Evolutionary conservation across 176 grass and related monocot genomes (phyloP), one percentile per base, ranked within the genome.

Genomic region (Hordeum marinum): DNA sequence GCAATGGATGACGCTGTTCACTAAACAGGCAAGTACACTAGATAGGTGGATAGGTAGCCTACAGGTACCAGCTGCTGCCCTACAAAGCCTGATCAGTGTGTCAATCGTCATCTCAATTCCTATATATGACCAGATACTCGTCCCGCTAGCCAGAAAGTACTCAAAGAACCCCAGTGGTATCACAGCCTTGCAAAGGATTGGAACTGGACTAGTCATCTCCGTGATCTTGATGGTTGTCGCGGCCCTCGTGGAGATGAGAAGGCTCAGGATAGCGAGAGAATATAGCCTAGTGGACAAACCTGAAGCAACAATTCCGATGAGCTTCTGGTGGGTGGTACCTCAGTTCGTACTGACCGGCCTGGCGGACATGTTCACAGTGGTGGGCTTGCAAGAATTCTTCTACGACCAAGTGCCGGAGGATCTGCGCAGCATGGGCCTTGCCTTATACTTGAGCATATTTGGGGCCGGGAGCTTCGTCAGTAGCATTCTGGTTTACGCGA

Each of bases 11-110:
- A 94, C 95, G 20, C 42, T 92, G 23, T 98, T 95, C 77, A 93
- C 88, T 60, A 94, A 94, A 80, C 95, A 98, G 83, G 89, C 86
- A 45, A 87, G 85, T 31, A 95, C 89, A 67, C 73, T 98, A 52
- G 89, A 93, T 66, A 89, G 89, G 72, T 70, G 81, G 55, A 80
- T 92, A 75, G 80, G 91, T 71, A 17, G 11, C 54, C 81, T 78
- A 46, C 62, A 90, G 43, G 55, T 91, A 54, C 91, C 90, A 61
- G 75, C 91, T 13, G 93, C 95, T 32, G 55, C 95, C 7, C 73
- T 95, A 20, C 91, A 92, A 80, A 88, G 77, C 79, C 83, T 95
- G 50, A 85, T 85, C 39, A 85, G 62, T 31, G 48, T 85, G 61
- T 85, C 70, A 1, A 29, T 85, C 12, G 11, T 89, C 29, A 45